Evolutionary conservation across 306 rosid species (phyloP).

Genomic region (Geum urbanum): DNA sequence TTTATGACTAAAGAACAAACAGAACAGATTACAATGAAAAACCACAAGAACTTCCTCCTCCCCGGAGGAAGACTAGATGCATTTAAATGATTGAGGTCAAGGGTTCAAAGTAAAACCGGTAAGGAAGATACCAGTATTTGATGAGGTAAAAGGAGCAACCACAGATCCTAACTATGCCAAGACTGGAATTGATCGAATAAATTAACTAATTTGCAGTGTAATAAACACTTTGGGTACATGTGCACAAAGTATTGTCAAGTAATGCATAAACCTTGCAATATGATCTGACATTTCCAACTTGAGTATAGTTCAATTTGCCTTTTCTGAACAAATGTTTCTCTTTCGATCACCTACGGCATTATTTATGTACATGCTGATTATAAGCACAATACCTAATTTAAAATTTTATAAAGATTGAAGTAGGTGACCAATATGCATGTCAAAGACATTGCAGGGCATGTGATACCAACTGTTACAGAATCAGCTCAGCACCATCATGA

Average conservation of each 20-base stretch:
- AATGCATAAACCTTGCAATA: too few species aligned
- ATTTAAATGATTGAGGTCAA: too few species aligned
- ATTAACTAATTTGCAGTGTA: background rate
- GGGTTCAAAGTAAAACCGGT: background rate
- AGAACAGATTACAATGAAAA: too few species aligned
- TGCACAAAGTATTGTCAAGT: background rate
- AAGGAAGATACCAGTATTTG: background rate
- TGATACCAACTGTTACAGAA: background rate
- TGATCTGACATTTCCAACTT: too few species aligned
- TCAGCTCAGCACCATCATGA: too few species aligned
- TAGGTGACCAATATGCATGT: background rate
- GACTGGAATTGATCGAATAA: too few species aligned
- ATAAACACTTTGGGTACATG: slow-evolving; percentile 2
- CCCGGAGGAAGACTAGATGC: too few species aligned
- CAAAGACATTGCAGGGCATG: background rate
- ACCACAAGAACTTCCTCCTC: too few species aligned
- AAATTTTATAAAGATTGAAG: background rate
- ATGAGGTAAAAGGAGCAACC: slow-evolving; percentile 1
- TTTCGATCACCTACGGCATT: background rate
- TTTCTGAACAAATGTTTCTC: background rate
- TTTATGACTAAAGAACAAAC: too few species aligned
- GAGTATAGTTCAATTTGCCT: background rate
- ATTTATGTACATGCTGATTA: background rate
- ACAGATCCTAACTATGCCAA: background rate
- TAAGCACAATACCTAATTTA: background rate